Conservation (phyloP, 495 filamentous ascomycete genomes). For the Podospora comata region DNA sequence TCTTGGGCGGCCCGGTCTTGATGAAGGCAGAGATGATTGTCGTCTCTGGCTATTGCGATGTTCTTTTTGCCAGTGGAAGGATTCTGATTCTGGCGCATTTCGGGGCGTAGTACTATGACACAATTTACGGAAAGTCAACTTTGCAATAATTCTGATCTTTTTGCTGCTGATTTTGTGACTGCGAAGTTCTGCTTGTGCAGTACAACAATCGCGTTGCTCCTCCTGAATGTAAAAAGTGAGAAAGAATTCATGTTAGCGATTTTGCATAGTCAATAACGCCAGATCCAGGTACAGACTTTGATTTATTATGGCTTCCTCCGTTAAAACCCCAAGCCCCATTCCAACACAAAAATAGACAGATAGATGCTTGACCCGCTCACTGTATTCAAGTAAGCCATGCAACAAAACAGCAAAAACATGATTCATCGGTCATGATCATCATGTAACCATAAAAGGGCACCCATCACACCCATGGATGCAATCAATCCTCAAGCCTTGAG, state of each 20-base stretch:
- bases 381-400: not conserved
- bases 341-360: not conserved
- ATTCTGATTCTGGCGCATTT: conserved; percentile 11
- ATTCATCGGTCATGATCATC: too few relatives aligned
- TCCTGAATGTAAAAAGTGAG: not conserved
- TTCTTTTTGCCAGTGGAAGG: conserved; percentile 2
- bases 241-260: not conserved
- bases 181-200: too few relatives aligned
- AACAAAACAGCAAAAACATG: not conserved
- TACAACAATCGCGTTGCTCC: not conserved
- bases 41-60: not conserved
- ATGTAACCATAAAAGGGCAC: too few relatives aligned
- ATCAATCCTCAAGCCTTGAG: conserved; percentile 39
- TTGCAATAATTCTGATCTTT: not conserved
- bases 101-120: conserved; percentile 12
- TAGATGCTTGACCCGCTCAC: not conserved
- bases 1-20: not conserved
- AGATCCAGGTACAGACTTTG: not conserved
- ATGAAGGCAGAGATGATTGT: not conserved
- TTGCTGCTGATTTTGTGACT: not conserved
- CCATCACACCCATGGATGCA: too few relatives aligned
- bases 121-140: not conserved
- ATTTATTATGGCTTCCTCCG: not conserved
- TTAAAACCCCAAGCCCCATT: not conserved
- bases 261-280: not conserved